Evolutionary conservation across 225 moss, liverwort and hornwort genomes (phyloP).

Genomic region (Sphagnum contortum): DNA sequence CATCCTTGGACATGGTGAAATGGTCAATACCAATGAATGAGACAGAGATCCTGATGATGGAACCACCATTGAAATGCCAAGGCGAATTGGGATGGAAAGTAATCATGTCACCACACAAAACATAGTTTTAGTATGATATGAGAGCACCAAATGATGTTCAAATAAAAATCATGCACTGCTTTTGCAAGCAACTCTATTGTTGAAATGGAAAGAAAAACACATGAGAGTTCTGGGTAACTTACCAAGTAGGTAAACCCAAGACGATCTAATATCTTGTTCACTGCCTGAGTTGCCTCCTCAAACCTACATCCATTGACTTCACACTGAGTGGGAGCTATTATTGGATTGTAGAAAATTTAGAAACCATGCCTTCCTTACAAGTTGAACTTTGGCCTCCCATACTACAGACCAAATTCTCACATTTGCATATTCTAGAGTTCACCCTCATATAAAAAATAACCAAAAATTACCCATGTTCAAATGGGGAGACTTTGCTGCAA

Average conservation of each 20-base stretch:
- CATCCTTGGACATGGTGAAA: not conserved
- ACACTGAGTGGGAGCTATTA: not conserved
- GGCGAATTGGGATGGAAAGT: not conserved
- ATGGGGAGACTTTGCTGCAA: constrained; percentile 86
- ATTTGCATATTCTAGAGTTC: too few species aligned
- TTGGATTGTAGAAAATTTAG: not conserved
- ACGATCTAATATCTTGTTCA: constrained; percentile 60
- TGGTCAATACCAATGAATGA: constrained; percentile 62
- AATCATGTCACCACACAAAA: constrained; percentile 9
- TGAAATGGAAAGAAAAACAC: not conserved
- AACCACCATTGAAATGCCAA: too few species aligned
- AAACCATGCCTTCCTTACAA: too few species aligned
- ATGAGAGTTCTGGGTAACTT: constrained; percentile 1
- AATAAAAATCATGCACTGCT: too few species aligned
- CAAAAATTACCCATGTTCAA: constrained; percentile 64
- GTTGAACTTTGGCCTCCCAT: too few species aligned
- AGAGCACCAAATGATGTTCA: too few species aligned
- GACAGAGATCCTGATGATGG: constrained; percentile 62
- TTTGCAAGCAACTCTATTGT: too few species aligned
- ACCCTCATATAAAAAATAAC: too few species aligned
- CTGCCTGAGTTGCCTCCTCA: constrained; percentile 56
- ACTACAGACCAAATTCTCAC: too few species aligned
- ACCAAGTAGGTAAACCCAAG: constrained; percentile 53
- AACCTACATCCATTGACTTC: constrained; percentile 27
- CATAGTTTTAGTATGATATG: too few species aligned